Conservation (phyloP, 2,329 filamentous ascomycete genomes). For the Epichloe amarillans region DNA sequence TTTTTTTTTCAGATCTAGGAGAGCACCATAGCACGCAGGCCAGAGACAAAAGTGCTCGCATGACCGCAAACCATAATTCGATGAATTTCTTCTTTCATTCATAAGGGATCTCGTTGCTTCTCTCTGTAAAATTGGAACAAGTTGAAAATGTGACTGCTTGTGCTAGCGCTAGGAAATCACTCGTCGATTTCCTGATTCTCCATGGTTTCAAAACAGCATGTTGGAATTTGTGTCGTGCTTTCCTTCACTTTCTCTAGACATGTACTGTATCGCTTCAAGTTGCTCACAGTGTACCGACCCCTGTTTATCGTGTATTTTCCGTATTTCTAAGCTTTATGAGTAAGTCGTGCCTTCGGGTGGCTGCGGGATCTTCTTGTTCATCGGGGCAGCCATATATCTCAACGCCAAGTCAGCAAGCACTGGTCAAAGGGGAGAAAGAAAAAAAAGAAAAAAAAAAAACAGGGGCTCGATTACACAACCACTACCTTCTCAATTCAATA, state of each 20-base stretch:
- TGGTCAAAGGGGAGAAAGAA: too few relatives aligned
- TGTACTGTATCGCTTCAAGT: background rate
- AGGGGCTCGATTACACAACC: background rate
- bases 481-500: slow-evolving; percentile 67
- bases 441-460: background rate
- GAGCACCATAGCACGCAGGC: background rate
- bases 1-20: background rate
- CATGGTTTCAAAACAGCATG: background rate
- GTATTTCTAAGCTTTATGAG: slow-evolving; percentile 12
- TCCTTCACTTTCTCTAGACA: background rate
- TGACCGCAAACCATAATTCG: background rate
- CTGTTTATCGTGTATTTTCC: background rate
- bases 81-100: background rate
- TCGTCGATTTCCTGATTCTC: background rate
- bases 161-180: background rate
- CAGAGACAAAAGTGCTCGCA: background rate
- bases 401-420: background rate
- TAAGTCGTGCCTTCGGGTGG: slow-evolving; percentile 67
- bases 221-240: background rate
- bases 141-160: background rate
- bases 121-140: background rate
- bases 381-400: slow-evolving; percentile 89
- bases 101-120: background rate
- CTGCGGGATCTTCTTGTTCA: slow-evolving; percentile 91
- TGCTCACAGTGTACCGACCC: background rate